Conservation (phyloP, 495 filamentous ascomycete genomes). For the Paragyromitra xinjiangensis region DNA sequence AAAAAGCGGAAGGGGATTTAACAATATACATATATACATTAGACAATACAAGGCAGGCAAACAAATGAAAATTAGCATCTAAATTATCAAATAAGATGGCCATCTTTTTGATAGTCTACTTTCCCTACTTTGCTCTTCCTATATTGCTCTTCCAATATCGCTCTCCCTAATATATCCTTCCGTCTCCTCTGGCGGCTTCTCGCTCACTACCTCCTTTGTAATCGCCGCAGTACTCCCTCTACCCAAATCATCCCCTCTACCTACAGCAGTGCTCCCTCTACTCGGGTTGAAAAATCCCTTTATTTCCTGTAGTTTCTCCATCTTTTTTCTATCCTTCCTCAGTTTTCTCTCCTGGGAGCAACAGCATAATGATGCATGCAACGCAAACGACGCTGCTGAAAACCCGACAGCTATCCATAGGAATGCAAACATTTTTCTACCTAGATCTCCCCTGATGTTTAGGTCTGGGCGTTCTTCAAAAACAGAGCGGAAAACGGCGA, state of each 20-base stretch:
- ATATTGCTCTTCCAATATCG: conserved; percentile 3
- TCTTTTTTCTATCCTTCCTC: background rate
- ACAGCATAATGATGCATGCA: conserved; percentile 54
- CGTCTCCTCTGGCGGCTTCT: background rate
- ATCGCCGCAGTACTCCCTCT: background rate
- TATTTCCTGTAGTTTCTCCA: background rate
- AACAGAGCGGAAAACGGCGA: conserved; percentile 77
- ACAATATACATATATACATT: background rate
- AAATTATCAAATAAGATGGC: background rate
- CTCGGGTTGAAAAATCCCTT: background rate
- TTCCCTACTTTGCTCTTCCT: background rate
- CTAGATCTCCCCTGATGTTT: conserved; percentile 77
- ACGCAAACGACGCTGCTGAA: conserved; percentile 71
- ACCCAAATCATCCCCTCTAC: background rate
- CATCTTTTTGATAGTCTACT: background rate
- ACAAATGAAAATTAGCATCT: background rate
- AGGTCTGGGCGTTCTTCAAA: conserved; percentile 70
- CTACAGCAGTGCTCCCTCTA: background rate
- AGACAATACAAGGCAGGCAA: background rate
- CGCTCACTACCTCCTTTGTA: background rate
- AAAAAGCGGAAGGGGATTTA: background rate
- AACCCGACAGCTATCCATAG: conserved; percentile 84
- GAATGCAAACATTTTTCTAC: conserved; percentile 80
- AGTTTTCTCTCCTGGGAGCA: background rate
- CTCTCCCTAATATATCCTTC: background rate